These are phyloP conservation scores for Candolleomyces eurysporus DNA, from an alignment of 768 basidiomycete genomes.

Conservation along the genomic window DNA sequence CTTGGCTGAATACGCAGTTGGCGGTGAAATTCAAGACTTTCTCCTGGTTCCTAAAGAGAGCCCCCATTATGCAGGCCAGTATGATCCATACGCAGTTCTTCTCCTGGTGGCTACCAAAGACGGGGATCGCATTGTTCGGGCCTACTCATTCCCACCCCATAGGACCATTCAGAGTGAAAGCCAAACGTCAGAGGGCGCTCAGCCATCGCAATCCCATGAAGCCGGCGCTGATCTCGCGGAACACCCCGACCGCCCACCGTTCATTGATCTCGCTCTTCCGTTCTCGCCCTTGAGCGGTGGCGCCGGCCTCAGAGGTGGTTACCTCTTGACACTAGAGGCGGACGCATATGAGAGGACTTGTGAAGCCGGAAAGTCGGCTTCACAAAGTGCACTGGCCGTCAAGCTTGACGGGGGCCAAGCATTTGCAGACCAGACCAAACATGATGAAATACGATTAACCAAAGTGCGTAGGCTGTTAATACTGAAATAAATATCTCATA, in stretches of 20 bases:
- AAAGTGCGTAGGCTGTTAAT: constrained; percentile 41
- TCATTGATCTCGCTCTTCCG: constrained; percentile 6
- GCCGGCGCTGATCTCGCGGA: neutral
- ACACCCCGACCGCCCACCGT: neutral
- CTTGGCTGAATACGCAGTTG: constrained; percentile 56
- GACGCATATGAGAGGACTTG: constrained; percentile 45
- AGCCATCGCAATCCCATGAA: too few species aligned
- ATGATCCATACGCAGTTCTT: constrained; percentile 69
- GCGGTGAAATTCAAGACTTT: constrained; percentile 72
- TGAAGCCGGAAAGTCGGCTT: constrained; percentile 14
- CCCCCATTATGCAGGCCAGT: constrained; percentile 67
- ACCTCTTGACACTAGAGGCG: constrained; percentile 46
- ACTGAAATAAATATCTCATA: neutral
- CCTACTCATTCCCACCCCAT: constrained; percentile 72
- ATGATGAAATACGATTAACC: constrained; percentile 50
- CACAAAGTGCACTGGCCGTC: constrained; percentile 22
- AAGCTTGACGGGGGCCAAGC: constrained; percentile 52
- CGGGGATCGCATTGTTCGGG: constrained; percentile 51
- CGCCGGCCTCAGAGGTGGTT: constrained; percentile 39
- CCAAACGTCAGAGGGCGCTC: too few species aligned
- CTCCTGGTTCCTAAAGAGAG: constrained; percentile 65
- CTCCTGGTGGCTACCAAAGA: constrained; percentile 53
- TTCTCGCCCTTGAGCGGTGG: constrained; percentile 8
- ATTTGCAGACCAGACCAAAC: constrained; percentile 50
- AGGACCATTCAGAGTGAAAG: constrained; percentile 4